Base-by-base conservation (phyloP, 768 basidiomycete species). In the Tulasnella sp. region DNA sequence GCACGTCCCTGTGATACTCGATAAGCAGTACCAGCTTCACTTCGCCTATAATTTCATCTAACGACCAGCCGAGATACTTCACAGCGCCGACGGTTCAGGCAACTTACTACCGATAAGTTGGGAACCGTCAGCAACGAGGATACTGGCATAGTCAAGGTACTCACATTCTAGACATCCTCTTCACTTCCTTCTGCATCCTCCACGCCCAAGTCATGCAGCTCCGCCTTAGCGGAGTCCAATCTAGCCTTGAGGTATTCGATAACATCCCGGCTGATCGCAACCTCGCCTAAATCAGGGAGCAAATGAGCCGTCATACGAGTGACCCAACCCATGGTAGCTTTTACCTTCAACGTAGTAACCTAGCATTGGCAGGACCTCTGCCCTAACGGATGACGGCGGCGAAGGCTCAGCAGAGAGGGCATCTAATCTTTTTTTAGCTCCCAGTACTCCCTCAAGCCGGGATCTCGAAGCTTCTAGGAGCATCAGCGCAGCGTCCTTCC, bases 91-190 rank as follows among this genome's bases (percentile, higher is more conserved):
- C 44, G n/a, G 23, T 51, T 51, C 51, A 20, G 51, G 51, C 20
- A 23, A 51, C 0, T 51, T 51, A 51, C 51, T 51, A 51, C 51
- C 51, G 1, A 51, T 51, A 51, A 11, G 20, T 20, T 51, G 51
- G n/a, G 51, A 51, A 51, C 5, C 23, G 23, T 51, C 9, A 51
- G 15, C 46, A 20, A 48, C 16, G 16, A 16, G 15, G 46, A 16
- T 3, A 48, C 6, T 48, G 46, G 18, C 15, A 48, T 16, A 23
- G 10, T 6, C 23, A 3, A 6, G 7, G 4, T 20, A 4, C 51
- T n/a, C 51, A n/a, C 51, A 18, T 51, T n/a, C 51, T 51, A 51
- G 61, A 90, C 81, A 2, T 75, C 77, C 3, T 26, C 73, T 40
- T 76, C 81, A n/a, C 77, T 77, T 4, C 71, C 78, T 6, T 71